Percentiles rank a stretch among this genome's conserved stretches.
Conservation (phyloP, 1,284 basidiomycete genomes). For the Pseudozyma tsukubaensis region DNA sequence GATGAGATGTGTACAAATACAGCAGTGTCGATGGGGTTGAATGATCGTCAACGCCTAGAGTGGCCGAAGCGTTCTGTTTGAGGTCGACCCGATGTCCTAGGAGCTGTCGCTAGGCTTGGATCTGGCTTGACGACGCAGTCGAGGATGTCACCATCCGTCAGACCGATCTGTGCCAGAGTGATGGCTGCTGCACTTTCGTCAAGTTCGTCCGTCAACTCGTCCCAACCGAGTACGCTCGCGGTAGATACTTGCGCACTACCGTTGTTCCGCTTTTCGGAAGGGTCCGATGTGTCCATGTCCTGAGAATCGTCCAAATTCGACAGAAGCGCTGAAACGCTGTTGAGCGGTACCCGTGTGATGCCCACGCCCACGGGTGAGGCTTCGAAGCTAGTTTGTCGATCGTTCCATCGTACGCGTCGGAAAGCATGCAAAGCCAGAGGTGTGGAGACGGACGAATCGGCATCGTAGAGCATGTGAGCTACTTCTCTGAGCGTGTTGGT, state of each 20-base stretch:
- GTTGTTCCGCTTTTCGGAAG: not conserved
- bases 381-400: slow-evolving; percentile 11
- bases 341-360: slow-evolving; percentile 48
- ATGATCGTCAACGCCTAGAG: slow-evolving; percentile 10
- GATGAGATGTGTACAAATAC: slow-evolving; percentile 1
- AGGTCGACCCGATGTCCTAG: slow-evolving; percentile 15
- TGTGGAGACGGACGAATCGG: slow-evolving; percentile 41
- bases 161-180: slow-evolving; percentile 37
- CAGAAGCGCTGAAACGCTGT: slow-evolving; percentile 32
- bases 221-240: slow-evolving; percentile 21
- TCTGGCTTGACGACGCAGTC: slow-evolving; percentile 54
- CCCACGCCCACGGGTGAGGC: slow-evolving; percentile 40
- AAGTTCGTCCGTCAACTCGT: slow-evolving; percentile 24
- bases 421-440: slow-evolving; percentile 55
- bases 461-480: slow-evolving; percentile 54
- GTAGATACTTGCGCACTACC: not conserved
- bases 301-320: slow-evolving; percentile 19
- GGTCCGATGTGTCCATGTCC: slow-evolving; percentile 19
- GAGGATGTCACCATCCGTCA: slow-evolving; percentile 38
- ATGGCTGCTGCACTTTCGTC: slow-evolving; percentile 39
- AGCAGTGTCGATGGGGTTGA: not conserved
- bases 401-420: slow-evolving; percentile 38
- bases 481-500: slow-evolving; percentile 60
- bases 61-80: slow-evolving; percentile 16
- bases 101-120: slow-evolving; percentile 22